Evolutionary conservation across 2,329 filamentous ascomycete species (phyloP).

Genomic region (Pezicula neosporulosa): DNA sequence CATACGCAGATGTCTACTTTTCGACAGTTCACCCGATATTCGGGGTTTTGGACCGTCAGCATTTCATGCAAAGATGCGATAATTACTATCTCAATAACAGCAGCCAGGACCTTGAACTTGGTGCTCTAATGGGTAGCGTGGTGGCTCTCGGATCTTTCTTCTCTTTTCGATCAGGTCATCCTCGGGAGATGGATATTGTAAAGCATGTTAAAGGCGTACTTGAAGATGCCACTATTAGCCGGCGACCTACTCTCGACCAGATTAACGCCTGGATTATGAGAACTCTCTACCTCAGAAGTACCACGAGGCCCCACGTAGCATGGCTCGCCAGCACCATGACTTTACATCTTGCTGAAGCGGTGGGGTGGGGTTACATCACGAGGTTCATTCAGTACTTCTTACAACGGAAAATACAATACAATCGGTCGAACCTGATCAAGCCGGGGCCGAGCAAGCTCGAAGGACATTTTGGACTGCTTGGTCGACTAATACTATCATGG

Average conservation of each 20-base stretch:
- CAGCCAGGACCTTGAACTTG: slow-evolving; percentile 24
- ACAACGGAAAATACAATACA: slow-evolving; percentile 5
- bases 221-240: slow-evolving; percentile 15
- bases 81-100: slow-evolving; percentile 26
- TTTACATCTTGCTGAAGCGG: slow-evolving; percentile 24
- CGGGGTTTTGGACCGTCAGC: slow-evolving; percentile 26
- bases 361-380: slow-evolving; percentile 21
- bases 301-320: slow-evolving; percentile 20
- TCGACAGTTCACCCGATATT: slow-evolving; percentile 29
- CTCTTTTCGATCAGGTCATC: slow-evolving; percentile 12
- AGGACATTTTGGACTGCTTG: slow-evolving; percentile 26
- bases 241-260: slow-evolving; percentile 15
- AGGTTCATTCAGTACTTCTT: slow-evolving; percentile 23
- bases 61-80: slow-evolving; percentile 18
- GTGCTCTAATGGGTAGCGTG: slow-evolving; percentile 29
- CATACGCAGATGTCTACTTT: slow-evolving; percentile 27
- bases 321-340: slow-evolving; percentile 23
- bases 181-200: slow-evolving; percentile 23
- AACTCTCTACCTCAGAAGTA: slow-evolving; percentile 23
- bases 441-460: slow-evolving; percentile 16
- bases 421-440: slow-evolving; percentile 6
- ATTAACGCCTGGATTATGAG: slow-evolving; percentile 22
- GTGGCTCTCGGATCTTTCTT: slow-evolving; percentile 31
- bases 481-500: slow-evolving; percentile 26
- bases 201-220: slow-evolving; percentile 19